These are phyloP conservation scores for Euphorbia celastroides DNA, from an alignment of 441 rosid genomes.

Conservation along the genomic window DNA sequence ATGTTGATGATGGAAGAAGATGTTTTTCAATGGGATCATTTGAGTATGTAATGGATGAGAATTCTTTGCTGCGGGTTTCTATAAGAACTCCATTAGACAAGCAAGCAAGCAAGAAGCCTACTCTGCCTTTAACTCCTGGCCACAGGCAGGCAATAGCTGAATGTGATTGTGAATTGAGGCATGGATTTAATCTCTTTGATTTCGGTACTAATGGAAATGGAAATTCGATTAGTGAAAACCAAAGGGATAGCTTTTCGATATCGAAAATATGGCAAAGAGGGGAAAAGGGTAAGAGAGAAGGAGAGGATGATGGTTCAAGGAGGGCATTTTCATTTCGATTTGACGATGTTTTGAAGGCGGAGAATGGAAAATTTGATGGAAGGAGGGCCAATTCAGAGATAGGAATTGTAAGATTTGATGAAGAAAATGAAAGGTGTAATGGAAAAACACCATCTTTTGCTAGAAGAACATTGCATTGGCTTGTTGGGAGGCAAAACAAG, in stretches of 20 bases:
- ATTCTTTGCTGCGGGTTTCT: slow-evolving; percentile 62
- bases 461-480: slow-evolving; percentile 86
- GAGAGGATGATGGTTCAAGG: slow-evolving; percentile 44
- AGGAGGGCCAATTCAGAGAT: slow-evolving; percentile 32
- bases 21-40: slow-evolving; percentile 94
- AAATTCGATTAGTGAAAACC: slow-evolving; percentile 19
- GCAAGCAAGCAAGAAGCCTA: slow-evolving; percentile 48
- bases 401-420: slow-evolving; percentile 38
- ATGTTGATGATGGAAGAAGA: slow-evolving; percentile 46
- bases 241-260: slow-evolving; percentile 72
- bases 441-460: slow-evolving; percentile 87
- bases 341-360: slow-evolving; percentile 27
- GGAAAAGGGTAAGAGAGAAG: slow-evolving; percentile 36
- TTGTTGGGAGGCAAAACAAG: slow-evolving; percentile 85
- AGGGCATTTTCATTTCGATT: slow-evolving; percentile 72
- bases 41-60: slow-evolving; percentile 84
- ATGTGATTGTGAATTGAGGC: slow-evolving; percentile 61
- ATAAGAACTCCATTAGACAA: slow-evolving; percentile 57
- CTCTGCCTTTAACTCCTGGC: slow-evolving; percentile 49
- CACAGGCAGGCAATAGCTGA: slow-evolving; percentile 70
- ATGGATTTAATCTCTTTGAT: slow-evolving; percentile 49
- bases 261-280: slow-evolving; percentile 82
- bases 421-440: slow-evolving; percentile 39
- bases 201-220: neutral
- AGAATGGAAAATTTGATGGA: slow-evolving; percentile 16